These are phyloP conservation scores for Cucurbitaria berberidis DNA, from an alignment of 2,329 filamentous ascomycete genomes.

Conservation along the genomic window DNA sequence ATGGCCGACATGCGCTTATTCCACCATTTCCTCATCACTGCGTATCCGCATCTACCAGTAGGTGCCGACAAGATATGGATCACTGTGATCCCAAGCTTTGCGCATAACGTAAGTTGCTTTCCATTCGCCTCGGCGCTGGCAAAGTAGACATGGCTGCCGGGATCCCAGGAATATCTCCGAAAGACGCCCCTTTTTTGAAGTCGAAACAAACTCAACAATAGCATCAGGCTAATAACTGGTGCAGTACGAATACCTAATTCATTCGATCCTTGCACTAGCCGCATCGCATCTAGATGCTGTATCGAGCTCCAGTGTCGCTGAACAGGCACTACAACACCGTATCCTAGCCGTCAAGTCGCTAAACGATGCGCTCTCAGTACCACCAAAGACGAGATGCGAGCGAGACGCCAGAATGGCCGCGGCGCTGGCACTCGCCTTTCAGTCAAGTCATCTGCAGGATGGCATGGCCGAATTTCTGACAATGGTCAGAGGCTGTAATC, in stretches of 20 bases:
- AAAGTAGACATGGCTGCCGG: background rate
- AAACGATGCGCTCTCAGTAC: slow-evolving; percentile 47
- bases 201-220: background rate
- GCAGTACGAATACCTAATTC: slow-evolving; percentile 71
- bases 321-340: slow-evolving; percentile 68
- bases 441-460: slow-evolving; percentile 47
- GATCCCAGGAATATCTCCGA: background rate
- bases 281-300: slow-evolving; percentile 67
- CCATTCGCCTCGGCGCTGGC: background rate
- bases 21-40: slow-evolving; percentile 68
- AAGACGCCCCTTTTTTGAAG: background rate
- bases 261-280: slow-evolving; percentile 71
- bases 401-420: slow-evolving; percentile 48
- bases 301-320: slow-evolving; percentile 58
- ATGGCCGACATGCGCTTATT: slow-evolving; percentile 71
- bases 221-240: slow-evolving; percentile 21
- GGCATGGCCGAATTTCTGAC: slow-evolving; percentile 47
- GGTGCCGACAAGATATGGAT: slow-evolving; percentile 72
- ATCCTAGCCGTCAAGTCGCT: slow-evolving; percentile 65
- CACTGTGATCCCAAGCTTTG: slow-evolving; percentile 69
- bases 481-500: slow-evolving; percentile 47
- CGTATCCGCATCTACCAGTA: slow-evolving; percentile 68
- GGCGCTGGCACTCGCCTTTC: slow-evolving; percentile 46
- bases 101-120: slow-evolving; percentile 62
- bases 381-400: slow-evolving; percentile 39